Conservation (phyloP, 352 stramenopile genomes). For the Phytopythium chamaehyphon region DNA sequence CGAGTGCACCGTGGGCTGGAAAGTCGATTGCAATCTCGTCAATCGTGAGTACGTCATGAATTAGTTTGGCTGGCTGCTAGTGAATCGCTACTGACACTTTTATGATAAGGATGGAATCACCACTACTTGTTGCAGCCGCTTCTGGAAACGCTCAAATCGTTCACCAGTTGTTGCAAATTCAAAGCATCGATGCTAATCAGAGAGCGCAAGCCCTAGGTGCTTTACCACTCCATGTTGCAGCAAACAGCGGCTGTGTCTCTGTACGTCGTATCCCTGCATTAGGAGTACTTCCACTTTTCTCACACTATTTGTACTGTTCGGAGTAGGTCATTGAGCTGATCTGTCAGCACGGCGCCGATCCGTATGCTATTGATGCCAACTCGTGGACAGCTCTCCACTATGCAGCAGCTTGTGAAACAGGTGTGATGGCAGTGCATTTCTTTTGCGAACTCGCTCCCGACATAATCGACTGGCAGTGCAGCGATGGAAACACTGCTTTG, state of each 20-base stretch:
- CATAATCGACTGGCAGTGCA: slow-evolving; percentile 41
- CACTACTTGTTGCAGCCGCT: slow-evolving; percentile 48
- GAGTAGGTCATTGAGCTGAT: slow-evolving; percentile 47
- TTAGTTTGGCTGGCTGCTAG: neutral
- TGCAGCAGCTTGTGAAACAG: slow-evolving; percentile 35
- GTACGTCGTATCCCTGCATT: slow-evolving; percentile 7
- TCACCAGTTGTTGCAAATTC: slow-evolving; percentile 15
- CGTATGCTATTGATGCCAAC: slow-evolving; percentile 39
- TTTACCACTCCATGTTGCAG: slow-evolving; percentile 53
- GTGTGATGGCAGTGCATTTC: slow-evolving; percentile 40
- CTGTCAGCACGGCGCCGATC: slow-evolving; percentile 27
- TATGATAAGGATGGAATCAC: slow-evolving; percentile 20
- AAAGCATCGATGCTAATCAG: slow-evolving; percentile 35
- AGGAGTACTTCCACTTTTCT: too few species aligned
- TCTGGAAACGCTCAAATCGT: slow-evolving; percentile 38
- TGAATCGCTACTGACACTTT: neutral
- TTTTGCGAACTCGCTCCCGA: slow-evolving; percentile 48
- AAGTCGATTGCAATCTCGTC: slow-evolving; percentile 39
- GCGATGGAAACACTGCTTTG: slow-evolving; percentile 56
- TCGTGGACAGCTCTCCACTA: slow-evolving; percentile 68
- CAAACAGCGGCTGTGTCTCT: slow-evolving; percentile 48
- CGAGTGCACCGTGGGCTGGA: slow-evolving; percentile 21
- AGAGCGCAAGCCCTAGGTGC: slow-evolving; percentile 36
- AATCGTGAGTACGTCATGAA: slow-evolving; percentile 49
- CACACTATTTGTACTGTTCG: too few species aligned